Evolutionary conservation across 208 protist genomes (phyloP).

Genomic region (Leptomonas pyrrhocoris): DNA sequence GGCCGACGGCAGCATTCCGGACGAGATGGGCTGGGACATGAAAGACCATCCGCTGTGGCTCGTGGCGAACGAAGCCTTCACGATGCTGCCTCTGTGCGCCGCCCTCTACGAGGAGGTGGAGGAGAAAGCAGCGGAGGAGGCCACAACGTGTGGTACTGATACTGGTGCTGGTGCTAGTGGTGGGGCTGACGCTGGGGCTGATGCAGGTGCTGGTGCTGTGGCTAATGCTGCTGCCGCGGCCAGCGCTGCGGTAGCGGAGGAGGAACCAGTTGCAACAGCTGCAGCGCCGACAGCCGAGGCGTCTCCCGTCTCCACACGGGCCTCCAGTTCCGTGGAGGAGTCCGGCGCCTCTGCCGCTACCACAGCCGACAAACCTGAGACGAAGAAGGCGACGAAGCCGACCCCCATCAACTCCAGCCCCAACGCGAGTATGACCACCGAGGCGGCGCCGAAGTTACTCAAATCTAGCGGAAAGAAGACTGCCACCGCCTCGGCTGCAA

Average conservation of each 20-base stretch:
- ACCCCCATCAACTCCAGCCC: background rate
- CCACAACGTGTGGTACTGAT: too few species aligned
- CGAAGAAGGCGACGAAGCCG: constrained; percentile 4
- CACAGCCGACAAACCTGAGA: background rate
- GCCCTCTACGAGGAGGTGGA: constrained; percentile 88
- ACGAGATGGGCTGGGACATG: constrained; percentile 65
- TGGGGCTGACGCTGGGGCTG: too few species aligned
- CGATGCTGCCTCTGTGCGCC: constrained; percentile 93
- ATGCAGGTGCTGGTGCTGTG: too few species aligned
- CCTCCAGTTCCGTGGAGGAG: background rate
- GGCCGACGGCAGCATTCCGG: background rate
- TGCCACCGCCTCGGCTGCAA: background rate
- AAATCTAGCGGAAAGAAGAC: background rate
- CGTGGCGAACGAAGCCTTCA: constrained; percentile 71
- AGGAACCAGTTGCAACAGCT: too few species aligned
- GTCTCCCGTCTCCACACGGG: too few species aligned
- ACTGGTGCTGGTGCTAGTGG: too few species aligned
- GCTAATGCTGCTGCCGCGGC: too few species aligned
- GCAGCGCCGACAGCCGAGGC: too few species aligned
- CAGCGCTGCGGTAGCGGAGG: background rate
- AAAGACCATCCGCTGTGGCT: constrained; percentile 79
- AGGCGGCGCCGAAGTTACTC: background rate
- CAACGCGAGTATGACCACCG: background rate
- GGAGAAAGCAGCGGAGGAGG: constrained; percentile 4
- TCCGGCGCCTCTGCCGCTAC: constrained; percentile 85